These are phyloP conservation scores for Neoboletus subvelutipes DNA, from an alignment of 768 basidiomycete species.

Conservation along the genomic window DNA sequence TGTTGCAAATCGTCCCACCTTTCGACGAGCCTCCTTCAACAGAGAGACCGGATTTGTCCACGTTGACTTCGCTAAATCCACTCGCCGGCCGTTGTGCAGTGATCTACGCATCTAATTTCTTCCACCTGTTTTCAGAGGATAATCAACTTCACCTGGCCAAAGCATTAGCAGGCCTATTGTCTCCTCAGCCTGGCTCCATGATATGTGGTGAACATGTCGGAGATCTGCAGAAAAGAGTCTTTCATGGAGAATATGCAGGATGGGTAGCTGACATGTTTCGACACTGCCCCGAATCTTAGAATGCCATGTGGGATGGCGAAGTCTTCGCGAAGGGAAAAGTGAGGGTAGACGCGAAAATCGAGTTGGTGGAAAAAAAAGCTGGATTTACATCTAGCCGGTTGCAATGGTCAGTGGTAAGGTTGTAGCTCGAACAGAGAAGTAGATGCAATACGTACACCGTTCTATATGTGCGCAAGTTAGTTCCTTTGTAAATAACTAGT, in stretches of 20 bases:
- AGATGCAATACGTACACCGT: too few relatives aligned
- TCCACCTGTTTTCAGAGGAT: conserved; percentile 25
- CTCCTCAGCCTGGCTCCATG: not conserved
- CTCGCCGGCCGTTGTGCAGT: too few relatives aligned
- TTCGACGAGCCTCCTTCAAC: too few relatives aligned
- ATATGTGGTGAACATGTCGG: conserved; percentile 31
- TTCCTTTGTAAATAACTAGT: not conserved
- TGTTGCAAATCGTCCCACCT: conserved; percentile 34
- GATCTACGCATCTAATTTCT: conserved; percentile 34
- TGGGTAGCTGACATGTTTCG: not conserved
- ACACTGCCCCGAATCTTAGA: too few relatives aligned
- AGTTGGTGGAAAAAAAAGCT: not conserved
- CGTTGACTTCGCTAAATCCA: too few relatives aligned
- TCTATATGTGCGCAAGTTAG: not conserved
- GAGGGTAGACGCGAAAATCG: not conserved
- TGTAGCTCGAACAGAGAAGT: conserved; percentile 1
- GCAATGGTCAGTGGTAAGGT: conserved; percentile 5
- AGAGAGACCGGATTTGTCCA: too few relatives aligned
- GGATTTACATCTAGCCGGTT: conserved; percentile 2
- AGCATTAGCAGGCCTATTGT: too few relatives aligned
- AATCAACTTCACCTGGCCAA: too few relatives aligned
- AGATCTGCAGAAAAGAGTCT: not conserved
- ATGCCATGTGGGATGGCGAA: too few relatives aligned
- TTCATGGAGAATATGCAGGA: not conserved
- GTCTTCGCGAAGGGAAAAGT: too few relatives aligned